phyloP scores from a whole-genome alignment of 306 rosid species.

The Neltuma alba region DNA sequence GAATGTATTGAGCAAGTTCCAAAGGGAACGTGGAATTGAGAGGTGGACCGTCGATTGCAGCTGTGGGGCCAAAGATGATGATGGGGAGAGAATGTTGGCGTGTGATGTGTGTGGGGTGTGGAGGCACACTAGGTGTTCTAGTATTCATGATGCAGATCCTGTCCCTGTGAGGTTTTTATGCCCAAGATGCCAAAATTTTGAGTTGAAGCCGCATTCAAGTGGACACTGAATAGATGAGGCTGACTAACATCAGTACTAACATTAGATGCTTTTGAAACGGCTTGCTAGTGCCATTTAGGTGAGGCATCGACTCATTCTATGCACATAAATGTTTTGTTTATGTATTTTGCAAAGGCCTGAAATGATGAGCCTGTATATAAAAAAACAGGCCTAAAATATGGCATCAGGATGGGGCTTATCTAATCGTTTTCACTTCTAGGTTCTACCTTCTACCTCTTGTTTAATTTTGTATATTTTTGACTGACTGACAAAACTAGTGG shows the following conservation, averaged over 20 bases:
- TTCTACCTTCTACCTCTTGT: constrained; percentile 5
- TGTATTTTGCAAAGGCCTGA: constrained; percentile 36
- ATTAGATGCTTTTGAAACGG: constrained; percentile 46
- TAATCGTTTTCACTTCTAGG: constrained; percentile 32
- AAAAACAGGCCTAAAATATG: constrained; percentile 33
- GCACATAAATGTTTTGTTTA: constrained; percentile 18
- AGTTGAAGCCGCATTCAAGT: constrained; percentile 32
- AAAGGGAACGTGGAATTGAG: constrained; percentile 93
- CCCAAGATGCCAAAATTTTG: constrained; percentile 55
- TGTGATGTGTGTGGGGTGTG: constrained; percentile 88
- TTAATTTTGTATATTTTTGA: constrained; percentile 27
- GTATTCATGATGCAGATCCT: constrained; percentile 61
- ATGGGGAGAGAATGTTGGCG: constrained; percentile 97
- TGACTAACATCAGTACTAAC: constrained; percentile 40
- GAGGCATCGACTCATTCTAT: constrained; percentile 28
- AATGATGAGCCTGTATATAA: constrained; percentile 49
- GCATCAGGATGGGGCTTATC: constrained; percentile 32
- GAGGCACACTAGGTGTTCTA: constrained; percentile 89
- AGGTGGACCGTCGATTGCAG: constrained; percentile 95
- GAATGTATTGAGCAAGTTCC: constrained; percentile 65
- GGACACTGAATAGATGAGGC: constrained; percentile 62
- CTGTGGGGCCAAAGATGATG: constrained; percentile 94
- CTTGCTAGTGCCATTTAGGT: constrained; percentile 47
- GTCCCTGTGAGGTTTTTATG: constrained; percentile 83
- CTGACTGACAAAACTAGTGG: constrained; percentile 28